These are phyloP conservation scores for Sporothrix luriei DNA, from an alignment of 2,329 filamentous ascomycete species.

Conservation along the genomic window DNA sequence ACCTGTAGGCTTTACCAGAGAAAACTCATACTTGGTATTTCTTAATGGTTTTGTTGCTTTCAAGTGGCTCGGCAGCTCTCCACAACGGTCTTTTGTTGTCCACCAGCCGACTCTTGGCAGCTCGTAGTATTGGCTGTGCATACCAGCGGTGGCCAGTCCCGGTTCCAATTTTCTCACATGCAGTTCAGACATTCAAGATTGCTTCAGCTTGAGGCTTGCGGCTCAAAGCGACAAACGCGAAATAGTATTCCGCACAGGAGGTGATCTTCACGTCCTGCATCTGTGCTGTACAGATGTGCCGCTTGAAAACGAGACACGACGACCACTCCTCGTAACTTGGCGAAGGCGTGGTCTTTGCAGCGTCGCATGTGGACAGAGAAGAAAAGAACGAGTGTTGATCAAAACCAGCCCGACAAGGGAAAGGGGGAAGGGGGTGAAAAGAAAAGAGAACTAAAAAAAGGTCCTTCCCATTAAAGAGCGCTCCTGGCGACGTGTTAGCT, in stretches of 20 bases:
- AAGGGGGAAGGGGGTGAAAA: background rate
- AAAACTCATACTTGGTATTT: background rate
- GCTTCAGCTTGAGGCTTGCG: background rate
- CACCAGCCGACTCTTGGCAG: background rate
- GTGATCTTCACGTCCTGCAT: slow-evolving; percentile 3
- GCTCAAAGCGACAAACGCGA: background rate
- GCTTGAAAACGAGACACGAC: slow-evolving; percentile 11
- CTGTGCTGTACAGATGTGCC: background rate
- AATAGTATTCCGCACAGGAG: background rate
- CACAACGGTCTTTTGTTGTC: background rate
- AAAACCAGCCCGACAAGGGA: background rate
- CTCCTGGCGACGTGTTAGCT: slow-evolving; percentile 12
- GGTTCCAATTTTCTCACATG: background rate
- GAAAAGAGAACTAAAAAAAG: background rate
- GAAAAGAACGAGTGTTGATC: background rate
- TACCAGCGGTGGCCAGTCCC: background rate
- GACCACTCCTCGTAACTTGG: background rate
- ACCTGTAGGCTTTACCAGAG: background rate
- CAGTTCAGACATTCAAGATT: background rate
- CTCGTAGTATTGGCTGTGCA: background rate
- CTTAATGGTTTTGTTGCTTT: background rate
- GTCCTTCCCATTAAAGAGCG: background rate
- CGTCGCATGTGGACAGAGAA: background rate
- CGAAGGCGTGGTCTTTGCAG: background rate
- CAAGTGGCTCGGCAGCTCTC: slow-evolving; percentile 3